phyloP scores from a whole-genome alignment of 495 filamentous ascomycete species.

The Neurospora terricola region DNA sequence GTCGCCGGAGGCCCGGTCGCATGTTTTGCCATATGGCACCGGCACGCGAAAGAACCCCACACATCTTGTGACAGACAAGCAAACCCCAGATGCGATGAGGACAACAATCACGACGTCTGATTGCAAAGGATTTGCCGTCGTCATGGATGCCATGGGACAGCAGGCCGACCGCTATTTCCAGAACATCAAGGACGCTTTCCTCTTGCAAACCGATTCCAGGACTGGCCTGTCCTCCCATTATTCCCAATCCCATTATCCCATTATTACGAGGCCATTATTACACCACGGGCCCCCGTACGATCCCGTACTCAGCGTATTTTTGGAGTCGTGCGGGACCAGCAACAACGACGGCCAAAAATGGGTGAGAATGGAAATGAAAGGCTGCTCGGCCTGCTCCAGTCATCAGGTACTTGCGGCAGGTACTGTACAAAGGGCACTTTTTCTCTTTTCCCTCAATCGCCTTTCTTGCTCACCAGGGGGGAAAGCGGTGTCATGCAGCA shows the following conservation, averaged over 20 bases:
- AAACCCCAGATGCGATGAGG: neutral
- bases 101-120: neutral
- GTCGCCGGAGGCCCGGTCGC: neutral
- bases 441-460: neutral
- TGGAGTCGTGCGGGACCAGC: neutral
- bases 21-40: neutral
- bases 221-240: neutral
- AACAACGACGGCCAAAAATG: neutral
- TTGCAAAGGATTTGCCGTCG: neutral
- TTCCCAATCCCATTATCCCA: neutral
- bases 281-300: neutral
- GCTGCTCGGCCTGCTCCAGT: neutral
- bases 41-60: neutral
- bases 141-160: neutral
- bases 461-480: conserved; percentile 12
- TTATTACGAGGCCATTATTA: neutral
- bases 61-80: neutral
- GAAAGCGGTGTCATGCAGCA: conserved; percentile 15
- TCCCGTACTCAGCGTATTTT: neutral
- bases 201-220: neutral
- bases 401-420: conserved; percentile 3
- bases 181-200: neutral
- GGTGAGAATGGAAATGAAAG: neutral
- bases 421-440: conserved; percentile 7
- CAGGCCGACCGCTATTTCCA: neutral